Conservation (phyloP, 768 basidiomycete species). For the Podaxis rugospora region DNA sequence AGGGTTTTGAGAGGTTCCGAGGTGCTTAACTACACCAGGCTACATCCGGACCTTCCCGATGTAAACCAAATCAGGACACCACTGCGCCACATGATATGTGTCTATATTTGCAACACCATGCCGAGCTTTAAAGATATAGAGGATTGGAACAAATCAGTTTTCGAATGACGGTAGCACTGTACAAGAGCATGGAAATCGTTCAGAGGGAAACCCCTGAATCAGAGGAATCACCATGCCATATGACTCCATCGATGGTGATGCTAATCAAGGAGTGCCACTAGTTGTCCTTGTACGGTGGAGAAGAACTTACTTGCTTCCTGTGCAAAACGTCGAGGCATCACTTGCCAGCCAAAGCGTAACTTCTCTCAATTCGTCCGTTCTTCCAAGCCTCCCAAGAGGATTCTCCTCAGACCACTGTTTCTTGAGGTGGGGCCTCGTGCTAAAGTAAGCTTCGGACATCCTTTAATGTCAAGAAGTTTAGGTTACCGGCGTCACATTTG, state of each 20-base stretch:
- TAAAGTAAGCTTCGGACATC: conserved; percentile 23
- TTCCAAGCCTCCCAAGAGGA: conserved; percentile 61
- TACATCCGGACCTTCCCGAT: too few species aligned
- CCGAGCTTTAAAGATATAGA: not conserved
- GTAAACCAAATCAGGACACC: too few species aligned
- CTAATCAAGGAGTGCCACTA: not conserved
- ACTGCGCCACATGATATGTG: too few species aligned
- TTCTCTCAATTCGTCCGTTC: conserved; percentile 64
- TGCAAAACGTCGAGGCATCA: conserved; percentile 67
- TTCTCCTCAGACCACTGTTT: conserved; percentile 55
- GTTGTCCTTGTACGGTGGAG: not conserved
- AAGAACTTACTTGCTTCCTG: conserved; percentile 58
- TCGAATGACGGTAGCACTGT: not conserved
- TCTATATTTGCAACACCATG: too few species aligned
- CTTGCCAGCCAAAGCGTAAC: conserved; percentile 64
- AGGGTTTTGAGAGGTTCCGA: not conserved
- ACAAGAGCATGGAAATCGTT: too few species aligned
- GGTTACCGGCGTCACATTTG: not conserved
- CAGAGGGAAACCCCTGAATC: too few species aligned
- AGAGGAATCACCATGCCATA: conserved; percentile 16
- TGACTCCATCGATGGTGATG: conserved; percentile 21
- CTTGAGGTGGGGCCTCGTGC: conserved; percentile 46
- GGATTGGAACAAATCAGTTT: not conserved
- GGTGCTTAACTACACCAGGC: too few species aligned
- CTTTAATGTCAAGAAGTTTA: not conserved